Percentiles rank a stretch among this genome's conserved stretches.
Evolutionary conservation across 2,329 filamentous ascomycete genomes (phyloP).

Genomic region (Colletotrichum coccodes): DNA sequence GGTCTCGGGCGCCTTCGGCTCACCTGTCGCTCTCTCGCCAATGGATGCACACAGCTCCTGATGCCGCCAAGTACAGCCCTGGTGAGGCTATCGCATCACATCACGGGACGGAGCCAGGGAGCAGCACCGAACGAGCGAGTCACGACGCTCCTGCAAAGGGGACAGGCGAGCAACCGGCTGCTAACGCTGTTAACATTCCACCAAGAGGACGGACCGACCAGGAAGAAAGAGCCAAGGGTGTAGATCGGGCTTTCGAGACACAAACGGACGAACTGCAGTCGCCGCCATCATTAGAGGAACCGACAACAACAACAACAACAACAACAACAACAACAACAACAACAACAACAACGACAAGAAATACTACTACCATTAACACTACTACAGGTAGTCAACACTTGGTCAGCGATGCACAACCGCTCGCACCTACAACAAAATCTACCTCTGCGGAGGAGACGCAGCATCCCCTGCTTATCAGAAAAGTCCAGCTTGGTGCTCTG

Average conservation of each 20-base stretch:
- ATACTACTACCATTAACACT: no score
- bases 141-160: background rate
- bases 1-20: constrained; percentile 23
- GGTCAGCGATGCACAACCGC: background rate
- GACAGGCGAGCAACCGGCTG: background rate
- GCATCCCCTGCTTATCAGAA: background rate
- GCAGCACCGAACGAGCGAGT: background rate
- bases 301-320: background rate
- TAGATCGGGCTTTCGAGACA: background rate
- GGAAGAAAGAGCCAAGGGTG: background rate
- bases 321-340: background rate
- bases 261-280: background rate
- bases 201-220: background rate
- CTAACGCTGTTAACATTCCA: background rate
- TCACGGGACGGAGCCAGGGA: background rate
- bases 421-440: background rate
- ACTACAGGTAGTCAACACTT: background rate
- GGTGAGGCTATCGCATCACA: background rate
- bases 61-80: background rate
- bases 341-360: background rate
- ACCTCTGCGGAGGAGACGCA: background rate
- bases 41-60: constrained; percentile 12
- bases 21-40: background rate
- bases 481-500: no score
- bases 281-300: background rate